Evolutionary conservation across 2,329 filamentous ascomycete genomes (phyloP).

Genomic region (Malbranchea zuffiana): DNA sequence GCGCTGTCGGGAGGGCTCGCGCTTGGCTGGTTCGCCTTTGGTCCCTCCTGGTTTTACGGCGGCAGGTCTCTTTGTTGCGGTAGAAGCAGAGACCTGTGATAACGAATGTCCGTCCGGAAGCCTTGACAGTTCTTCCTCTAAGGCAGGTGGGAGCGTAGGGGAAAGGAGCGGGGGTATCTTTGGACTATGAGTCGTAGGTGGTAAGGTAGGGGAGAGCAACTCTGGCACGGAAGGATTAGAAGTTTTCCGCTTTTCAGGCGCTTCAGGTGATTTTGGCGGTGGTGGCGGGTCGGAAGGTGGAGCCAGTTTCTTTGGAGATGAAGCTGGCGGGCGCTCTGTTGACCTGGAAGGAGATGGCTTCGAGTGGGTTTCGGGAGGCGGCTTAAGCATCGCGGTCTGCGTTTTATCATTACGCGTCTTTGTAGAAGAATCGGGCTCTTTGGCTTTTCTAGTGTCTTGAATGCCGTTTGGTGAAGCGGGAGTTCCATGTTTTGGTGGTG

Average conservation of each 20-base stretch:
- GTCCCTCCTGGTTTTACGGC: slow-evolving; percentile 1
- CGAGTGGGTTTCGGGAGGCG: not conserved
- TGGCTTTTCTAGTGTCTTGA: not conserved
- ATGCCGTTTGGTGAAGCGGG: too few species aligned
- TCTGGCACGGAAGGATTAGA: slow-evolving; percentile 23
- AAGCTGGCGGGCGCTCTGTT: slow-evolving; percentile 18
- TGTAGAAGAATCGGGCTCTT: not conserved
- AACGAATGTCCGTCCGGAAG: slow-evolving; percentile 26
- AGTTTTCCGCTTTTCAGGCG: slow-evolving; percentile 18
- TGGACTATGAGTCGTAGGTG: slow-evolving; percentile 23
- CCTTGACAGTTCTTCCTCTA: slow-evolving; percentile 43
- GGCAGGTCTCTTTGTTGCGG: not conserved
- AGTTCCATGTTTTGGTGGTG: not conserved
- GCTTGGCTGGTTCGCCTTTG: not conserved
- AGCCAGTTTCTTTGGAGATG: slow-evolving; percentile 31
- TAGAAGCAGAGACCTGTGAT: slow-evolving; percentile 1
- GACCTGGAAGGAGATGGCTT: slow-evolving; percentile 8
- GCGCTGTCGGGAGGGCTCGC: slow-evolving; percentile 10
- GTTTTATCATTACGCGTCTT: not conserved
- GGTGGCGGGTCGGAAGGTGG: slow-evolving; percentile 13
- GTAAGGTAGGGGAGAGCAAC: slow-evolving; percentile 35
- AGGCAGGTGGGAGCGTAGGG: slow-evolving; percentile 45
- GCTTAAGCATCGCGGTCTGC: not conserved
- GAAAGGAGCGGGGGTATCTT: slow-evolving; percentile 46
- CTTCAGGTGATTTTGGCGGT: slow-evolving; percentile 23